Base-by-base conservation (phyloP, 768 basidiomycete genomes). In the Suillus weaverae region DNA sequence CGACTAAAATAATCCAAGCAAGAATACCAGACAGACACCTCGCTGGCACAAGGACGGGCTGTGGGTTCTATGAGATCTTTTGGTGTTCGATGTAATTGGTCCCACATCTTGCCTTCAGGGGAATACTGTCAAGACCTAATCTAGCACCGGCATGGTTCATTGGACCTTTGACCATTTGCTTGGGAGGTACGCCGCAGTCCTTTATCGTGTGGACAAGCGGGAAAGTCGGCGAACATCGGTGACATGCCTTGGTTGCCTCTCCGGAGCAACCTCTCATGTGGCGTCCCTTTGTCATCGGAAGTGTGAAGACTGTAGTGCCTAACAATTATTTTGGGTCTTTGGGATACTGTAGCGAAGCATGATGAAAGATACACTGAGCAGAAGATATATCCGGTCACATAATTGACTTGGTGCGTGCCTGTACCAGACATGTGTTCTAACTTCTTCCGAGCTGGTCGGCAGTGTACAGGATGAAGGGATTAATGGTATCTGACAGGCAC, bases 1-100 rank as follows among this genome's bases (percentile, higher is more conserved):
- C 62, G 54, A 43, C 62, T 62, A 61, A 44, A 63, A 61, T 44
- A 62, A 36, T 41, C 32, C 5, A 44, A 41, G 46, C n/a, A 46
- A 11, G 10, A 46, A 46, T 11, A 46, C 11, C 46, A 46, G n/a
- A 22, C 4, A 22, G 11, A 46, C 11, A 11, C 46, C 46, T 22
- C 11, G 46, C n/a, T 22, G 46, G n/a, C 46, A 46, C 13, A 11
- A 4, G n/a, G 10, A 46, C n/a, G 43, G 41, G 18, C 43, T 10
- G 20, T 9, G 43, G 13, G 20, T 44, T 4, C 43, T n/a, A 44
- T 2, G 9, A 44, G 20, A 44, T 44, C 10, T 44, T n/a, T n/a
- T n/a, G 44, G 43, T 4, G 20, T n/a, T 46, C 11, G 20, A 41
- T 14, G 18, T 20, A 26, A 26, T 26, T 26, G 26, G 26, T 26